Base-by-base conservation (phyloP, 2,329 filamentous ascomycete species). In the Talaromyces sp. region DNA sequence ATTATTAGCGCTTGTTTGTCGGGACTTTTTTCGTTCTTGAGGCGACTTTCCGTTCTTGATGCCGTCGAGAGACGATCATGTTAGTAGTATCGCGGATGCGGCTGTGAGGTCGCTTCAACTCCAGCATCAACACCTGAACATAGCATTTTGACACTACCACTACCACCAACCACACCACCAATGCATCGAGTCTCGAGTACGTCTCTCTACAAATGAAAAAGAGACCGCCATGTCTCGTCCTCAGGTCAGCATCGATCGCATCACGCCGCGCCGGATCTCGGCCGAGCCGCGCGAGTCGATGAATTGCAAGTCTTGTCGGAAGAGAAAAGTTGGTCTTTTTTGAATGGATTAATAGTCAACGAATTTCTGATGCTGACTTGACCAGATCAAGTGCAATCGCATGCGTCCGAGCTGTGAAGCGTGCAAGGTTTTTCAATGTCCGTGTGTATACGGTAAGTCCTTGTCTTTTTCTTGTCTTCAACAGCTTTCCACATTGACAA, bases 271-370 rank as follows among this genome's bases (percentile, higher is more conserved):
- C 64, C 86, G 88, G 48, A 80, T 85, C 75, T 86, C 83, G 74
- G 88, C 85, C 68, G 89, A 94, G 73, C 90, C 89, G 46, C 86
- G 89, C 69, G 91, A 95, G 80, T 90, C 89, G 35, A 96, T 96
- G 91, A 96, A 96, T 75, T 96, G 91, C 85, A 95, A 96, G 76
- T 94, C 90, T 60, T 96, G 91, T 80, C 85, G 91, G 67, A 95
- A 95, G 77, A 84, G 91, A 78, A 96, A 96, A 88, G 91, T 93
- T 59, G 27, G 52, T 31, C n/a, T n/a, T n/a, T n/a, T n/a, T n/a
- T n/a, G n/a, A n/a, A n/a, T n/a, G n/a, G n/a, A n/a, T n/a, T n/a
- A n/a, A n/a, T n/a, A n/a, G n/a, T n/a, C n/a, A n/a, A n/a, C n/a
- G n/a, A n/a, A n/a, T n/a, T n/a, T n/a, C n/a, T n/a, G n/a, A n/a